phyloP scores from a whole-genome alignment of 805 yeast species.

The Pichia ethanolica region DNA sequence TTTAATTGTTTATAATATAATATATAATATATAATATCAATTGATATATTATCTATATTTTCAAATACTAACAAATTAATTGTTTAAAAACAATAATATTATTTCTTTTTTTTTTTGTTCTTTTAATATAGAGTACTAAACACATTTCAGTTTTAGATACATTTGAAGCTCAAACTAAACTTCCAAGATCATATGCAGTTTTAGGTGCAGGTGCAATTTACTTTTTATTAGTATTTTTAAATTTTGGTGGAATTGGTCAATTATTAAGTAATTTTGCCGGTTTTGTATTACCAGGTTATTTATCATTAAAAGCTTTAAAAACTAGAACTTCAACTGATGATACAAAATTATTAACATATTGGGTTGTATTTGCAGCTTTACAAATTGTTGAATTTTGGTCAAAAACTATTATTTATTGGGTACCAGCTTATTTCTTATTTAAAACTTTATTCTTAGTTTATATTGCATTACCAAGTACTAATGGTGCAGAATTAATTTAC shows the following conservation, averaged over 20 bases:
- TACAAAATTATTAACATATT: constrained; percentile 82
- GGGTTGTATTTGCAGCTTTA: constrained; percentile 96
- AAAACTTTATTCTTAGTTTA: constrained; percentile 84
- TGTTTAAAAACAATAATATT: not conserved
- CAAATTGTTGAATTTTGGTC: constrained; percentile 96
- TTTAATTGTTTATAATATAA: not conserved
- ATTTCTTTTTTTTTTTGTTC: not conserved
- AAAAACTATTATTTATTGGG: constrained; percentile 83
- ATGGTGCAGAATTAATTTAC: constrained; percentile 80
- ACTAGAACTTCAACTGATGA: constrained; percentile 68
- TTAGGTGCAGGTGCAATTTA: constrained; percentile 59
- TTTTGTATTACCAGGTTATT: constrained; percentile 83
- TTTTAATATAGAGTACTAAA: constrained; percentile 19
- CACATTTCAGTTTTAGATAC: constrained; percentile 26
- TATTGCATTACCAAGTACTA: constrained; percentile 79
- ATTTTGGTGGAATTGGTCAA: constrained; percentile 93
- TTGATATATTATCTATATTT: not conserved
- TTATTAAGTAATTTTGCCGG: constrained; percentile 89
- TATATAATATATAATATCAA: not conserved
- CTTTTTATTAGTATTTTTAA: constrained; percentile 73
- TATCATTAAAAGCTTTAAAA: constrained; percentile 76
- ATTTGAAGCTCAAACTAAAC: constrained; percentile 37
- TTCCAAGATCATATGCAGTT: constrained; percentile 83
- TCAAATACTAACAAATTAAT: not conserved
- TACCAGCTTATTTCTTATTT: constrained; percentile 93